phyloP scores from a whole-genome alignment of 768 basidiomycete genomes.

The Xerocomellus amylosporus region DNA sequence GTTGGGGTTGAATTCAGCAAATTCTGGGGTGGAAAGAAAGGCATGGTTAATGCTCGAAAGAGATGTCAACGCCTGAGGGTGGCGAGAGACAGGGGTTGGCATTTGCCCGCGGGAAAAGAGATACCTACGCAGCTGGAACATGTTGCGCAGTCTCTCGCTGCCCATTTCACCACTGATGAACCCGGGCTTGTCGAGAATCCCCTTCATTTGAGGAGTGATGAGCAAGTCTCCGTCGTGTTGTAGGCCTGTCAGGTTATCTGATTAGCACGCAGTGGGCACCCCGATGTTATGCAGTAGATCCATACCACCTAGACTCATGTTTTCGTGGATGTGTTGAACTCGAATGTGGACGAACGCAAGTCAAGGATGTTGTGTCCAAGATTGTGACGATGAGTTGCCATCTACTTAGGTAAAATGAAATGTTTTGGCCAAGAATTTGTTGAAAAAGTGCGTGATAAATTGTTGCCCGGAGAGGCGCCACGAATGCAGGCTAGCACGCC shows the following conservation, averaged over 20 bases:
- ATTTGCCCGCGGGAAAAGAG: background rate
- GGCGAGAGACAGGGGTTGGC: background rate
- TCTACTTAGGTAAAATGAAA: no score
- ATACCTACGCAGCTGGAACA: constrained; percentile 30
- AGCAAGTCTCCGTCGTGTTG: constrained; percentile 22
- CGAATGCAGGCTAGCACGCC: no score
- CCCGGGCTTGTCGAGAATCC: constrained; percentile 26
- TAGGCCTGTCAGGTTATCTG: constrained; percentile 5
- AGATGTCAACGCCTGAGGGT: background rate
- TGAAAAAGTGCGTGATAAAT: no score
- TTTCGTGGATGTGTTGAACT: background rate
- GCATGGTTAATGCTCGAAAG: background rate
- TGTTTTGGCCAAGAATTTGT: no score
- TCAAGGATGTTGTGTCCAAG: background rate
- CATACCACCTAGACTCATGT: constrained; percentile 15
- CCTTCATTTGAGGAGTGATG: constrained; percentile 27
- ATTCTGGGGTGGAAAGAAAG: constrained; percentile 14
- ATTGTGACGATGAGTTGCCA: background rate
- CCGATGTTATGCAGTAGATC: background rate
- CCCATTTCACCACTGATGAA: constrained; percentile 25
- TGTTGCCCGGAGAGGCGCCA: no score
- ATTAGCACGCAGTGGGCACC: background rate
- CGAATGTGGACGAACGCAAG: background rate
- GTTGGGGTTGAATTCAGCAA: constrained; percentile 12
- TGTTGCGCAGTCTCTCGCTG: constrained; percentile 27